A percentile compares a stretch with the other conserved stretches of the same genome.
Evolutionary conservation across 495 filamentous ascomycete genomes (phyloP).

Genomic region (Platismatia glauca): DNA sequence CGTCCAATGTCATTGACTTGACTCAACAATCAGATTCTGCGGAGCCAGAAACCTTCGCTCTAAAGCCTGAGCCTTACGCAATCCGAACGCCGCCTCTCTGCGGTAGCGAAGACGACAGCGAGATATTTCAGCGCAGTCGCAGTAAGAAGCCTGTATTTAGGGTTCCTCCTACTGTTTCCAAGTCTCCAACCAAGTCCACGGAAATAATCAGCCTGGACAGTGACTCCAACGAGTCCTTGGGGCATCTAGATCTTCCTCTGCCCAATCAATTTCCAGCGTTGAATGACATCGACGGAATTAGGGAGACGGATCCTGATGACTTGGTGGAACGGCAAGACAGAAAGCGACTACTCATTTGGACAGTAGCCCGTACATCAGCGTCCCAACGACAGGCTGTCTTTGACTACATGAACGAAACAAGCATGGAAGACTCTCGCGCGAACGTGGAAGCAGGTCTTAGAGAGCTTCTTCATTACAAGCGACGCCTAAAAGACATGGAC

Average conservation of each 20-base stretch:
- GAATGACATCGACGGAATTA: slow-evolving; percentile 26
- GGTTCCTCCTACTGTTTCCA: slow-evolving; percentile 3
- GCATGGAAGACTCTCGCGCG: slow-evolving; percentile 3
- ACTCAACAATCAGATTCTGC: slow-evolving; percentile 21
- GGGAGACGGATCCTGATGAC: slow-evolving; percentile 17
- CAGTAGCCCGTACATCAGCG: slow-evolving; percentile 8
- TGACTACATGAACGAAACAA: background rate
- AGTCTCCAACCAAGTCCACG: background rate
- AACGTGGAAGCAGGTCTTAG: slow-evolving; percentile 8
- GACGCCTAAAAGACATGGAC: slow-evolving; percentile 14
- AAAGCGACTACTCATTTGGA: slow-evolving; percentile 28
- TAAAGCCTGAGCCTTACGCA: background rate
- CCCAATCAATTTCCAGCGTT: slow-evolving; percentile 22
- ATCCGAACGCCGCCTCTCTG: slow-evolving; percentile 16
- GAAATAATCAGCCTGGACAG: slow-evolving; percentile 18
- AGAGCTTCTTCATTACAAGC: background rate
- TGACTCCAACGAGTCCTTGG: slow-evolving; percentile 10
- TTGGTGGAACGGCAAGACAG: slow-evolving; percentile 31
- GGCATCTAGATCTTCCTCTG: background rate
- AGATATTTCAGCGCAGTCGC: slow-evolving; percentile 17
- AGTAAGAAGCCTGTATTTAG: slow-evolving; percentile 17
- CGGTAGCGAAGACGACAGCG: slow-evolving; percentile 15
- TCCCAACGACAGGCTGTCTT: slow-evolving; percentile 7
- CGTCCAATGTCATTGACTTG: slow-evolving; percentile 19
- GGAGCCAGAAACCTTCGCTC: background rate